Conservation (phyloP, 768 basidiomycete genomes). For the Mycena haematopus region DNA sequence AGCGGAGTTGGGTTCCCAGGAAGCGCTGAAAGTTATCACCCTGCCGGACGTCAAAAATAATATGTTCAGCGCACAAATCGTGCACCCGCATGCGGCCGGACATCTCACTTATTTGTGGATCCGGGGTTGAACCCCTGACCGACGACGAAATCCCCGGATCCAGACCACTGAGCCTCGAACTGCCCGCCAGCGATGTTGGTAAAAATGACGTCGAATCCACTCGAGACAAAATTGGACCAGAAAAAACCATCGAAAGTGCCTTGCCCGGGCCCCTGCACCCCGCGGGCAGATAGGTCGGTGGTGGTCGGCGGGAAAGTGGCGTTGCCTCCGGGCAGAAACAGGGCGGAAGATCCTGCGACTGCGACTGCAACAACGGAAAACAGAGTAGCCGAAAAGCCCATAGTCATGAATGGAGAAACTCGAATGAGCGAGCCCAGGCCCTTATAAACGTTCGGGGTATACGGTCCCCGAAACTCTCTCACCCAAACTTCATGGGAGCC, state of each 20-base stretch:
- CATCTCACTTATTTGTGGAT: constrained; percentile 12
- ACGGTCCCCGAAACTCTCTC: not conserved
- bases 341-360: constrained; percentile 13
- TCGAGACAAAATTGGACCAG: constrained; percentile 20
- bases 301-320: constrained; percentile 1
- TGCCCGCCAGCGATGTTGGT: constrained; percentile 28
- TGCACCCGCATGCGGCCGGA: too few relatives aligned
- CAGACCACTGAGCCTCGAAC: constrained; percentile 22
- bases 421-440: constrained; percentile 3
- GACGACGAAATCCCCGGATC: constrained; percentile 26
- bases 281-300: constrained; percentile 14
- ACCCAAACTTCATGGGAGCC: constrained; percentile 6
- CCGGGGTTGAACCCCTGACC: constrained; percentile 28
- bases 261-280: constrained; percentile 19
- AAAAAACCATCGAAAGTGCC: constrained; percentile 27
- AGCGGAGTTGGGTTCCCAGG: too few relatives aligned
- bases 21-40: too few relatives aligned
- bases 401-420: constrained; percentile 1
- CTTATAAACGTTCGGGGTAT: constrained; percentile 1
- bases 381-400: constrained; percentile 20
- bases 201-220: constrained; percentile 18
- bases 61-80: too few relatives aligned
- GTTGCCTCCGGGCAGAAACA: constrained; percentile 15
- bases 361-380: constrained; percentile 13
- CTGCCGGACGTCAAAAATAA: too few relatives aligned